Evolutionary conservation across 2,329 filamentous ascomycete genomes (phyloP).

Genomic region (Pyrenophora teres): DNA sequence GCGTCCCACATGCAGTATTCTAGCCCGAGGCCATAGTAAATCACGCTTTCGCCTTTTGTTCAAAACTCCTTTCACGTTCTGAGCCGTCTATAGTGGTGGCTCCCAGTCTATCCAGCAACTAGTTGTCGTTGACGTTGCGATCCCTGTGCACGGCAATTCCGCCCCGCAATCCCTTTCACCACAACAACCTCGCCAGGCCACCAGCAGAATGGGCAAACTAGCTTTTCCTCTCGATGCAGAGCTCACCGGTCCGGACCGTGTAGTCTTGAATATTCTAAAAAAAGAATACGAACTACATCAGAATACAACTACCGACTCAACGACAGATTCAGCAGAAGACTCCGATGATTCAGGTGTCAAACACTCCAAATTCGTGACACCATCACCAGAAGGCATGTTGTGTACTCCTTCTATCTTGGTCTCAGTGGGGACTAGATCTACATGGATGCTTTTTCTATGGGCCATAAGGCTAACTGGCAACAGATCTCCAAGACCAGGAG

Average conservation of each 20-base stretch:
- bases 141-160: background rate
- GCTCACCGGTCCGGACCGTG: slow-evolving; percentile 37
- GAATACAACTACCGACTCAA: background rate
- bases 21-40: no score
- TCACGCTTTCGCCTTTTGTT: background rate
- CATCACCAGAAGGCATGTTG: slow-evolving; percentile 37
- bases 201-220: slow-evolving; percentile 34
- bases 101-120: background rate
- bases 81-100: background rate
- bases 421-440: background rate
- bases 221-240: slow-evolving; percentile 38
- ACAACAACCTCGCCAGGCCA: slow-evolving; percentile 4
- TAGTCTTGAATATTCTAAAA: slow-evolving; percentile 37
- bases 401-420: background rate
- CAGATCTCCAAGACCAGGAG: slow-evolving; percentile 38
- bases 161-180: background rate
- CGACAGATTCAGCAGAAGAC: slow-evolving; percentile 24
- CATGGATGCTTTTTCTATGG: background rate
- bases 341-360: slow-evolving; percentile 33
- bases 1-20: no score
- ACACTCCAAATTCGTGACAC: slow-evolving; percentile 33
- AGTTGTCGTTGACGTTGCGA: background rate
- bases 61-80: background rate
- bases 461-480: background rate
- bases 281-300: slow-evolving; percentile 34